These are phyloP conservation scores for Cladosporium sphaerospermum DNA, from an alignment of 2,329 filamentous ascomycete species.

Conservation along the genomic window DNA sequence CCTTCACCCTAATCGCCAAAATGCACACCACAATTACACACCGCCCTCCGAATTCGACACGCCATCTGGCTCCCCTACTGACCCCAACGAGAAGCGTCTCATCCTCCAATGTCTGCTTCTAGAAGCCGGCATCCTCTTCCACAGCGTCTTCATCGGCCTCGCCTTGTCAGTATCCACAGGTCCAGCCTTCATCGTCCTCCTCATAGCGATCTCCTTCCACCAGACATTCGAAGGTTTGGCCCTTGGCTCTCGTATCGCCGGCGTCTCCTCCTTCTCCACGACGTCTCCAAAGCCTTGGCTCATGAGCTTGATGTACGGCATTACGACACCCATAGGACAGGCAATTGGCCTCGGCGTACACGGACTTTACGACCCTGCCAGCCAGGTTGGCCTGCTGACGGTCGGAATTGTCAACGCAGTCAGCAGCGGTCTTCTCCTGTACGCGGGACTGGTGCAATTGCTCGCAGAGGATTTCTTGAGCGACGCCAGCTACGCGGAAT, in stretches of 20 bases:
- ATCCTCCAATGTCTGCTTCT: conserved; percentile 68
- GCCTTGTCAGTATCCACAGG: conserved; percentile 64
- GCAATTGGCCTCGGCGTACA: conserved; percentile 46
- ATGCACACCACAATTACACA: conserved; percentile 6
- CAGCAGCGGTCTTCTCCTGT: conserved; percentile 42
- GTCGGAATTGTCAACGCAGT: conserved; percentile 48
- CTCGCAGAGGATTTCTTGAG: conserved; percentile 51
- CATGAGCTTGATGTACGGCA: conserved; percentile 58
- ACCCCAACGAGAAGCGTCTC: conserved; percentile 50
- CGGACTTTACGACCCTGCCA: conserved; percentile 44
- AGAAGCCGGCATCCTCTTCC: conserved; percentile 72
- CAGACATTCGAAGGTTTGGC: conserved; percentile 66
- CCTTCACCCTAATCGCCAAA: conserved; percentile 14
- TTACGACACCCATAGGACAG: conserved; percentile 48
- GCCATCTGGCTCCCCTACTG: neutral
- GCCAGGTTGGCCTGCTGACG: conserved; percentile 43
- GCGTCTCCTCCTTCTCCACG: conserved; percentile 63
- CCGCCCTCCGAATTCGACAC: neutral
- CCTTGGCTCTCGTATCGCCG: conserved; percentile 64
- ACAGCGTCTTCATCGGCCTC: conserved; percentile 71
- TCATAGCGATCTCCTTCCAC: conserved; percentile 66
- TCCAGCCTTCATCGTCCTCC: conserved; percentile 57
- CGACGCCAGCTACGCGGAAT: conserved; percentile 55
- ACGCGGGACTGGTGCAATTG: conserved; percentile 45
- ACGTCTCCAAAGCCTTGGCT: conserved; percentile 69